Evolutionary conservation across 2,329 filamentous ascomycete species (phyloP), one percentile per base, ranked within the genome.

Genomic region (Cryphonectria naterciae): DNA sequence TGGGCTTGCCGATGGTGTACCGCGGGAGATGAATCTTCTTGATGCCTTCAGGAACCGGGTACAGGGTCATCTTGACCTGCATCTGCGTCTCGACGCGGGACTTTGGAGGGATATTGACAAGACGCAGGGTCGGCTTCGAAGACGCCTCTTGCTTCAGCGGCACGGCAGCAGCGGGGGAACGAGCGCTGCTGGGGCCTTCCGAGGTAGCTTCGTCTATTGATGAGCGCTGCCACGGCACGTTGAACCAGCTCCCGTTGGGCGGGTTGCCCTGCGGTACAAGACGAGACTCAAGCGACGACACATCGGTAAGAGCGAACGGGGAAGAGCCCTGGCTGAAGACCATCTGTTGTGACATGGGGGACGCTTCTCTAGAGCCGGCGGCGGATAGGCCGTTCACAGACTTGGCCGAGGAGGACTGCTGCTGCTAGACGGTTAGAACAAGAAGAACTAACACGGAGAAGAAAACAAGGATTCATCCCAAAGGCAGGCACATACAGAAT

Each of bases 11-110:
- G 68, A 99, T 96, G 0, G 94, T 97, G 78, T 98, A 91, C 4
- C 92, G 90, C 5, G 95, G 96, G 22, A 99, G 87, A 77, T 97
- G 94, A 66, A 98, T 83, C 78, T 92, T 93, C 74, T 91, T 93
- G 70, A 95, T 89, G 15, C 92, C 92, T 0, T 86, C 83, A 1
- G 95, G 94, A 63, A 97, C 84, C 28, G 92, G 90, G 70, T 90
- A 91, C 54, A 98, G 81, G 0, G 91, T 92, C 80, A 98, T 86
- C 76, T 91, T 91, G 75, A 98, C 93, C 11, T 93, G 93, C 75
- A 98, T 98, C 79, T 98, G 96, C 0, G 96, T 98, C 83, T 99
- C 96, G 25, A 98, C 96, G 32, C 96, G 91, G 22, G 95, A 97
- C 81, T 98, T 98, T 70, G 89, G 79, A 6, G 91, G 91, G 4